Conservation (phyloP, 345 rosid species). For the Populus deltoides region DNA sequence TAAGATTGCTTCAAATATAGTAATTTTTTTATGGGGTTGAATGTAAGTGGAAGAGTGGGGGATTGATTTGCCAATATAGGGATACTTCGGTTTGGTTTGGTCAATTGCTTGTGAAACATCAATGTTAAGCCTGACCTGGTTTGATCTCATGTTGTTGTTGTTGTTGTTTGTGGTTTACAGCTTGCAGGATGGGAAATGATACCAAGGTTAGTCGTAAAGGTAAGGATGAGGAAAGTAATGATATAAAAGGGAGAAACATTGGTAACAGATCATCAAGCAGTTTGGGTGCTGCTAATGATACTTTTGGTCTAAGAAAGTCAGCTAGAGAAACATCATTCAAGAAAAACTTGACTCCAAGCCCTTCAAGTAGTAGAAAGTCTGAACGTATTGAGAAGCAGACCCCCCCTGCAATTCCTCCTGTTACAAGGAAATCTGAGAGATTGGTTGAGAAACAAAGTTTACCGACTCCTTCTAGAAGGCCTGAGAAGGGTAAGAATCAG, state of each 20-base stretch:
- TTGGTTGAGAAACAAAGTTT: conserved; percentile 35
- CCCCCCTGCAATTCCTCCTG: conserved; percentile 36
- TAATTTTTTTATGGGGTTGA: background rate
- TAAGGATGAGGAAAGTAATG: conserved; percentile 38
- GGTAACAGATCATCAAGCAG: conserved; percentile 35
- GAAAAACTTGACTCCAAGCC: conserved; percentile 18
- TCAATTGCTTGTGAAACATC: background rate
- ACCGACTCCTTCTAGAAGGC: conserved; percentile 48
- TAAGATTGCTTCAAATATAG: background rate
- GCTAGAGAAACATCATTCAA: conserved; percentile 36
- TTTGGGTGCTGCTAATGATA: conserved; percentile 19
- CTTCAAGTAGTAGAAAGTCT: conserved; percentile 43
- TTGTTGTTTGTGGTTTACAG: background rate
- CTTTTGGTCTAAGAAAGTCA: conserved; percentile 53
- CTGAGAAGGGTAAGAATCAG: conserved; percentile 49
- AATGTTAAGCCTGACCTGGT: background rate
- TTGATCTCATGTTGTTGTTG: background rate
- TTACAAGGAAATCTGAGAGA: conserved; percentile 32
- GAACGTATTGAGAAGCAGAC: conserved; percentile 50
- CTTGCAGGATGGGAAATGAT: conserved; percentile 38
- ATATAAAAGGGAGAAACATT: conserved; percentile 31
- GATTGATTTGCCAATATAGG: background rate
- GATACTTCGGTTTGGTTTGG: background rate
- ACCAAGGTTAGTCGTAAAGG: conserved; percentile 24
- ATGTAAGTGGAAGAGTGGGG: background rate